phyloP scores from a whole-genome alignment of 1,284 basidiomycete genomes.

The Somion occarium region DNA sequence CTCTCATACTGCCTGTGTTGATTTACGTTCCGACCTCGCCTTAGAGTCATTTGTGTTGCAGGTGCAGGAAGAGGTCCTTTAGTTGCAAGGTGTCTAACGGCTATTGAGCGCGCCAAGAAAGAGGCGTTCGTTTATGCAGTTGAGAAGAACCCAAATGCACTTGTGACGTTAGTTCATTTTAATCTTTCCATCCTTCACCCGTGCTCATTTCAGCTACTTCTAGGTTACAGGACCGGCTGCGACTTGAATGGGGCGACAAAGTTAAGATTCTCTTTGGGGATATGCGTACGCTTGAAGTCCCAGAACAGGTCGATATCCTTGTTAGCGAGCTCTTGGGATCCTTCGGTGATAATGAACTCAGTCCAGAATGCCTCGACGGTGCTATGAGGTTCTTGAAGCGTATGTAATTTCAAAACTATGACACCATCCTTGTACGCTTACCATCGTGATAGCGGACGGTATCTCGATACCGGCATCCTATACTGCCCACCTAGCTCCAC shows the following conservation, averaged over 20 bases:
- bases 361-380: slow-evolving; percentile 97
- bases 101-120: slow-evolving; percentile 66
- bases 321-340: slow-evolving; percentile 95
- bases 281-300: slow-evolving; percentile 81
- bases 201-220: slow-evolving; percentile 10
- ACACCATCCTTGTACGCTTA: slow-evolving; percentile 11
- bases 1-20: slow-evolving; percentile 8
- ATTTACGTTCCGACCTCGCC: not conserved
- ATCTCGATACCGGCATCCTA: slow-evolving; percentile 97
- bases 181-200: slow-evolving; percentile 2
- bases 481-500: slow-evolving; percentile 89
- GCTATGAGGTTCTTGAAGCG: slow-evolving; percentile 88
- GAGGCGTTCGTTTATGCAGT: slow-evolving; percentile 80
- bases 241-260: slow-evolving; percentile 77
- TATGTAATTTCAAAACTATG: slow-evolving; percentile 32
- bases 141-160: slow-evolving; percentile 95
- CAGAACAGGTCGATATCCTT: slow-evolving; percentile 88
- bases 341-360: slow-evolving; percentile 98
- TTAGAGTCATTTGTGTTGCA: slow-evolving; percentile 82
- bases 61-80: slow-evolving; percentile 95
- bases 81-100: slow-evolving; percentile 82
- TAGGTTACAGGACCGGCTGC: slow-evolving; percentile 79
- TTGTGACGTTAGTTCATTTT: slow-evolving; percentile 71
- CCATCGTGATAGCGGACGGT: slow-evolving; percentile 61
- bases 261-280: slow-evolving; percentile 89